phyloP scores from a whole-genome alignment of 768 basidiomycete species.

The Boletus coccyginus region DNA sequence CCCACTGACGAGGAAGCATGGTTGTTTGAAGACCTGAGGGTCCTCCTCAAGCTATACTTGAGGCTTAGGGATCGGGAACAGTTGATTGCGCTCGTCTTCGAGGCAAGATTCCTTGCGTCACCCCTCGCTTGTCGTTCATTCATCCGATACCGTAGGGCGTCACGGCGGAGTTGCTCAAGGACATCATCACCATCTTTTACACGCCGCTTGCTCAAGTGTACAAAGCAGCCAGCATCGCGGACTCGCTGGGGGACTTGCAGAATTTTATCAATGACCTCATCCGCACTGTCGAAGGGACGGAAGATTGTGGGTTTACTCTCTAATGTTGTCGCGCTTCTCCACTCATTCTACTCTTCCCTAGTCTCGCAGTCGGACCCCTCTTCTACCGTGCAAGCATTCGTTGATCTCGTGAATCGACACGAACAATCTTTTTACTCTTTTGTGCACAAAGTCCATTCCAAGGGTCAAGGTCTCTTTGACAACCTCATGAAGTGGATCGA shows the following conservation, averaged over 20 bases:
- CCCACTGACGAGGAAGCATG: slow-evolving; percentile 94
- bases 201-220: slow-evolving; percentile 95
- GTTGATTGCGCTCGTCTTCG: slow-evolving; percentile 89
- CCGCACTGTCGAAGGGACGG: slow-evolving; percentile 86
- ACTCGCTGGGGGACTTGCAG: slow-evolving; percentile 89
- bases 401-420: slow-evolving; percentile 89
- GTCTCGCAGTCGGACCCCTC: slow-evolving; percentile 83
- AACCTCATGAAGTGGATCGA: slow-evolving; percentile 97
- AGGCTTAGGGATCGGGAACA: slow-evolving; percentile 86
- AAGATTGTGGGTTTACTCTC: slow-evolving; percentile 69
- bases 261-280: slow-evolving; percentile 95
- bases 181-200: slow-evolving; percentile 99
- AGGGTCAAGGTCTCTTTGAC: slow-evolving; percentile 92
- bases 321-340: not conserved
- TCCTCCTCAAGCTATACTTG: slow-evolving; percentile 76
- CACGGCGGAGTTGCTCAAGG: slow-evolving; percentile 92
- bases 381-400: slow-evolving; percentile 87
- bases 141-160: slow-evolving; percentile 58
- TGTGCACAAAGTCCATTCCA: slow-evolving; percentile 97
- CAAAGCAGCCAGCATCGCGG: slow-evolving; percentile 93
- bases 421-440: slow-evolving; percentile 96
- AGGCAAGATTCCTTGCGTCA: slow-evolving; percentile 50
- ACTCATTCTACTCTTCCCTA: slow-evolving; percentile 28
- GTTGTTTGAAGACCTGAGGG: slow-evolving; percentile 88
- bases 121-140: not conserved